A percentile compares a stretch with the other conserved stretches of the same genome.
Evolutionary conservation across 106 monocot species (phyloP).

Genomic region (Allium sativum): DNA sequence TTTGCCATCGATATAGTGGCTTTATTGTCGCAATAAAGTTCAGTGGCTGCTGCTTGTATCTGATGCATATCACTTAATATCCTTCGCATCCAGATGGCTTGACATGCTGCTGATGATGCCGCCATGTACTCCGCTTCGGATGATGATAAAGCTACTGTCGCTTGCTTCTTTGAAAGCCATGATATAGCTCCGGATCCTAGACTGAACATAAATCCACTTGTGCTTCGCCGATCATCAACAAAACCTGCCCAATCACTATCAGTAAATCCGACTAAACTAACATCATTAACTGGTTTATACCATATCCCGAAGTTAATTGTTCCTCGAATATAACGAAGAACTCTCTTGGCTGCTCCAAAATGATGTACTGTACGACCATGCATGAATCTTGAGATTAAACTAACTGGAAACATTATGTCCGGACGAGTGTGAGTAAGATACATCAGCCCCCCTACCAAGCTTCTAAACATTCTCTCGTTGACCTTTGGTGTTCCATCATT

Average conservation of each 20-base stretch:
- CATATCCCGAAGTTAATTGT: constrained; percentile 7
- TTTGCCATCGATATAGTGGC: background rate
- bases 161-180: constrained; percentile 17
- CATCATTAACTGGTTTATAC: background rate
- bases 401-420: constrained; percentile 2
- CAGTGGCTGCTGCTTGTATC: background rate
- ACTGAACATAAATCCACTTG: background rate
- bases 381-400: constrained; percentile 19
- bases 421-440: no score
- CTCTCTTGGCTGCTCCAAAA: constrained; percentile 5
- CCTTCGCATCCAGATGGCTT: background rate
- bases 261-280: background rate
- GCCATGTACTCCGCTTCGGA: constrained; percentile 1
- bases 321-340: background rate
- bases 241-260: background rate
- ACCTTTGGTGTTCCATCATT: background rate
- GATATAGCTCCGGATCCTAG: constrained; percentile 6
- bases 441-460: background rate
- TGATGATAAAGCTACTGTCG: background rate
- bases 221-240: constrained; percentile 8
- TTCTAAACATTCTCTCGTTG: background rate
- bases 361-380: constrained; percentile 3
- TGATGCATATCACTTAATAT: constrained; percentile 3
- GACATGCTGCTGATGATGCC: background rate
- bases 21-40: constrained; percentile 8